phyloP scores from a whole-genome alignment of 805 yeast genomes.

The Tetrapisispora pingtungensis region DNA sequence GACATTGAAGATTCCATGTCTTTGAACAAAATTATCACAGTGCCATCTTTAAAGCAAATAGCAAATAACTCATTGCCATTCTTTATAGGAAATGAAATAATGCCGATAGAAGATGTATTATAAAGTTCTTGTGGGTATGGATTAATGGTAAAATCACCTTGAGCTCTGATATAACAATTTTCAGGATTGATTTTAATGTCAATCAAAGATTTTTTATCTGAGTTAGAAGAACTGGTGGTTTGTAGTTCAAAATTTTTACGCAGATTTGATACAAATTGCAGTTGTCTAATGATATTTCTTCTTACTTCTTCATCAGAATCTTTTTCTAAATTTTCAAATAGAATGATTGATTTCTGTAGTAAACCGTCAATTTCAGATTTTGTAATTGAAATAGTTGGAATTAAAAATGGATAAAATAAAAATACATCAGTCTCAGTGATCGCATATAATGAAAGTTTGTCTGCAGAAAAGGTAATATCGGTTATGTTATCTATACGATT shows the following conservation, averaged over 20 bases:
- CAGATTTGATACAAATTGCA: conserved; percentile 30
- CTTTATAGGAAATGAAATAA: conserved; percentile 24
- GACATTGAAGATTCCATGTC: conserved; percentile 31
- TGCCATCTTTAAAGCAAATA: conserved; percentile 23
- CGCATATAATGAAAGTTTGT: conserved; percentile 44
- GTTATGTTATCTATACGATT: conserved; percentile 14
- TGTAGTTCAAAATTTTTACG: conserved; percentile 18
- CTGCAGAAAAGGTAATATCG: conserved; percentile 25
- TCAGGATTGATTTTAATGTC: conserved; percentile 16
- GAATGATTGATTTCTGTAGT: conserved; percentile 20
- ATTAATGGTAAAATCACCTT: conserved; percentile 45
- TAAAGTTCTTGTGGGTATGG: conserved; percentile 51
- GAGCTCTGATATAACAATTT: conserved; percentile 17
- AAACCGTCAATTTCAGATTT: conserved; percentile 25
- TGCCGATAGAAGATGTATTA: conserved; percentile 33
- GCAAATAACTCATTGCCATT: conserved; percentile 18
- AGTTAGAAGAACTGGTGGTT: background rate
- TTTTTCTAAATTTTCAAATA: conserved; percentile 12
- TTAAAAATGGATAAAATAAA: conserved; percentile 55
- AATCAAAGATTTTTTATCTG: background rate
- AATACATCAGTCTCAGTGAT: conserved; percentile 50
- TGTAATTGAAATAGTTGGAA: conserved; percentile 20
- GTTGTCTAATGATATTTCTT: conserved; percentile 27
- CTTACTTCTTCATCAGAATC: conserved; percentile 13
- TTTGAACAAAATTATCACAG: conserved; percentile 23